These are phyloP conservation scores for Tremellales sp. DNA, from an alignment of 1,284 basidiomycete species.

Conservation along the genomic window DNA sequence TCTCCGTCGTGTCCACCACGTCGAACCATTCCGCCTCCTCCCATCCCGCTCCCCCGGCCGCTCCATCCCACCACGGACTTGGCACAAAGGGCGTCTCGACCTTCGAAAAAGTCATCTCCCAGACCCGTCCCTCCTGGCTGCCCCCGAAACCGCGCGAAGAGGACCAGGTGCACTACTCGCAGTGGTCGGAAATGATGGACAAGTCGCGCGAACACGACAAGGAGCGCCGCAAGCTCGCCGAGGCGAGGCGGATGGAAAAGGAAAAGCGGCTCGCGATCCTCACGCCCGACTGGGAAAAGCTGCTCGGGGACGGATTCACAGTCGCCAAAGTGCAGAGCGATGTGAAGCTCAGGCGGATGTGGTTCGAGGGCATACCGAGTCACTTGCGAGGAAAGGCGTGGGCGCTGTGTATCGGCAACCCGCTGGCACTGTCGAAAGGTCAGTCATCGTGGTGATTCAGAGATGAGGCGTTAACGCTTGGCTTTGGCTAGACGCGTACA, in stretches of 20 bases:
- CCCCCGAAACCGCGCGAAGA: conserved; percentile 79
- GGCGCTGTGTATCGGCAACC: conserved; percentile 84
- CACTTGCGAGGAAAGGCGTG: conserved; percentile 81
- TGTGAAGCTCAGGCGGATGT: conserved; percentile 63
- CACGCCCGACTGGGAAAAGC: conserved; percentile 41
- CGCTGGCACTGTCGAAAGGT: conserved; percentile 82
- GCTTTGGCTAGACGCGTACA: conserved; percentile 63
- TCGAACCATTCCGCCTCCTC: background rate
- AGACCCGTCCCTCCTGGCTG: conserved; percentile 66
- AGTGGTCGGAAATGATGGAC: conserved; percentile 88
- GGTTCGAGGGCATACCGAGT: conserved; percentile 90
- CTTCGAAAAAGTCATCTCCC: conserved; percentile 49
- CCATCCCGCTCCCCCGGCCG: background rate
- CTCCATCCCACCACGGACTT: conserved; percentile 11
- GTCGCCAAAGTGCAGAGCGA: conserved; percentile 26
- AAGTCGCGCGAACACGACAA: conserved; percentile 37
- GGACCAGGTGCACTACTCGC: conserved; percentile 76
- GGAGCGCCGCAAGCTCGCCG: conserved; percentile 23
- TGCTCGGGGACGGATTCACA: conserved; percentile 30
- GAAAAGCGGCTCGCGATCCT: conserved; percentile 33
- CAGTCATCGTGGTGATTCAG: conserved; percentile 19
- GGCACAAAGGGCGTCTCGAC: conserved; percentile 38
- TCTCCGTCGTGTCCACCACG: conserved; percentile 53
- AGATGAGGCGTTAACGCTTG: conserved; percentile 4
- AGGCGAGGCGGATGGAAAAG: conserved; percentile 28